phyloP scores from a whole-genome alignment of 805 yeast genomes.

The Vanderwaltozyma yarrowii region DNA sequence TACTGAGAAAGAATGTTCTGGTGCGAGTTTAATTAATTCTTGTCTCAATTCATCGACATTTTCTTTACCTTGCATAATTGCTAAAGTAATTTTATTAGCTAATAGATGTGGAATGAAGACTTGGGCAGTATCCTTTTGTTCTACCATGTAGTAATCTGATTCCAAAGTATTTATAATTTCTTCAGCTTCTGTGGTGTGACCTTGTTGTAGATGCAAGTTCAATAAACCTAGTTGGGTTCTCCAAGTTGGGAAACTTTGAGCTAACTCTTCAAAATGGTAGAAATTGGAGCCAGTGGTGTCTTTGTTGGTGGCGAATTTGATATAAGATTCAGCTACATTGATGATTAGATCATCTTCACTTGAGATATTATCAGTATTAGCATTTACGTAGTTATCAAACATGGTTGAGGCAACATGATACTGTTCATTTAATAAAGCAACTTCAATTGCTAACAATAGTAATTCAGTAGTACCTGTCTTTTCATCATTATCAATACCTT shows the following conservation, averaged over 20 bases:
- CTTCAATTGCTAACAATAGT: conserved; percentile 33
- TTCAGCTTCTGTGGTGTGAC: conserved; percentile 73
- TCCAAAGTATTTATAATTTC: conserved; percentile 44
- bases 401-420: conserved; percentile 37
- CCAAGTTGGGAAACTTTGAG: conserved; percentile 44
- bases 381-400: conserved; percentile 35
- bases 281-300: conserved; percentile 33
- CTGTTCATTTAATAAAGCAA: conserved; percentile 33
- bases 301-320: conserved; percentile 34
- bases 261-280: conserved; percentile 69
- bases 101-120: conserved; percentile 38
- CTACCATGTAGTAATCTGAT: conserved; percentile 32
- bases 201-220: conserved; percentile 66
- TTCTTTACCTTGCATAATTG: conserved; percentile 46
- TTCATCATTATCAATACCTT: conserved; percentile 35
- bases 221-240: conserved; percentile 54
- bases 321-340: conserved; percentile 74
- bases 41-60: conserved; percentile 34
- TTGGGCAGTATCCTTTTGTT: conserved; percentile 21
- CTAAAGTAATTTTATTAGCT: conserved; percentile 56
- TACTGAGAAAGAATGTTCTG: conserved; percentile 45
- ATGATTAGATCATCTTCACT: conserved; percentile 61
- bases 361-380: conserved; percentile 34
- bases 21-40: conserved; percentile 38
- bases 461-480: conserved; percentile 31